phyloP scores from a whole-genome alignment of 2,329 filamentous ascomycete species.

The Cladosporium phlei region DNA sequence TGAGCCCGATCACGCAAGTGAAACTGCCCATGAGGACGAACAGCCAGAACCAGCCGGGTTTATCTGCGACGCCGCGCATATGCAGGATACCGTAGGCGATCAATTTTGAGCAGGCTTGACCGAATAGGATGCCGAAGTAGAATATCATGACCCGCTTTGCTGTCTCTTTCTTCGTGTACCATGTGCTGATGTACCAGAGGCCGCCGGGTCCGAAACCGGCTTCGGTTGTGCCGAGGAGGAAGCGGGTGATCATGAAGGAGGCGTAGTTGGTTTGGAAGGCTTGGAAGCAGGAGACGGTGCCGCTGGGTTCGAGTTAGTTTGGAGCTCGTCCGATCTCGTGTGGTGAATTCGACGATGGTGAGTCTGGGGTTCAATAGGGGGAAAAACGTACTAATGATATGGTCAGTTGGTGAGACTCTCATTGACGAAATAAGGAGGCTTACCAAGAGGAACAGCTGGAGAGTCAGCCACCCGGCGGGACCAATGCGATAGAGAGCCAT shows the following conservation, averaged over 20 bases:
- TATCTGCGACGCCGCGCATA: slow-evolving; percentile 22
- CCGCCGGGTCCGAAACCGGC: slow-evolving; percentile 46
- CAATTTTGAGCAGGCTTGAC: slow-evolving; percentile 38
- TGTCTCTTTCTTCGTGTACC: slow-evolving; percentile 46
- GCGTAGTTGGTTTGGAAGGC: slow-evolving; percentile 37
- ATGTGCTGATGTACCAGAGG: slow-evolving; percentile 45
- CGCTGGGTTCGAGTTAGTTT: too few species aligned
- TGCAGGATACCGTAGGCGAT: slow-evolving; percentile 40
- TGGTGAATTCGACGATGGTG: too few species aligned
- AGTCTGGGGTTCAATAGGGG: too few species aligned
- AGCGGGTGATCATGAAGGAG: slow-evolving; percentile 35
- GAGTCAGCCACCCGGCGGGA: slow-evolving; percentile 36
- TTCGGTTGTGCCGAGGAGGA: slow-evolving; percentile 37
- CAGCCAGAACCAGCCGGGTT: slow-evolving; percentile 26
- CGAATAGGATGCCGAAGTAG: slow-evolving; percentile 44
- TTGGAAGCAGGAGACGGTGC: slow-evolving; percentile 38
- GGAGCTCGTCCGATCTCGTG: too few species aligned
- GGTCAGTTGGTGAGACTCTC: too few species aligned
- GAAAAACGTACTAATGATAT: too few species aligned
- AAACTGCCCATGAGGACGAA: slow-evolving; percentile 30
- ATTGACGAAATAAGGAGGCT: too few species aligned
- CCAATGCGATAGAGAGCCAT: slow-evolving; percentile 32
- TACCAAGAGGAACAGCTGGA: slow-evolving; percentile 35
- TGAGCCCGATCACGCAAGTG: slow-evolving; percentile 30
- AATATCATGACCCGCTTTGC: slow-evolving; percentile 44